Percentiles rank a stretch among this genome's conserved stretches.
These are phyloP conservation scores for Naganishia randhawae DNA, from an alignment of 768 basidiomycete genomes.

Conservation along the genomic window DNA sequence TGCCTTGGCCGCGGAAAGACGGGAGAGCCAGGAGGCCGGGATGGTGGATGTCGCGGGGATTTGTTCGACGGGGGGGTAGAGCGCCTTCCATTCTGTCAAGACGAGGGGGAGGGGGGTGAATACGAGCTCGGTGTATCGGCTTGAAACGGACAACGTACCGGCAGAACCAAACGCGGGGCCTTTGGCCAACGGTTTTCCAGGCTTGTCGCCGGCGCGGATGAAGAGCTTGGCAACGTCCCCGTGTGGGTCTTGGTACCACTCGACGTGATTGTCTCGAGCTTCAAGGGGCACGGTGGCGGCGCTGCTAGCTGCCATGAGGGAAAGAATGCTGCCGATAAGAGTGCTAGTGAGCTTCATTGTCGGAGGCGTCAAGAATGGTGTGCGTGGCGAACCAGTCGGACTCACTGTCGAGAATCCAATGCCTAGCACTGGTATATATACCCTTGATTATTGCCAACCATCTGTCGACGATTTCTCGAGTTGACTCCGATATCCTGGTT, in stretches of 20 bases:
- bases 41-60: background rate
- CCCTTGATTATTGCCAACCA: background rate
- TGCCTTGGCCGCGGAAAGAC: background rate
- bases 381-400: background rate
- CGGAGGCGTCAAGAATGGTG: background rate
- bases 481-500: no score
- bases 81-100: slow-evolving; percentile 10
- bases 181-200: background rate
- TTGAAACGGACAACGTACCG: background rate
- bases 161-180: background rate
- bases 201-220: background rate
- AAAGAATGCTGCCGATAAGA: background rate
- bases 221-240: slow-evolving; percentile 14
- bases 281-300: slow-evolving; percentile 4
- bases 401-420: background rate
- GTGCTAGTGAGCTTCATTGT: slow-evolving; percentile 13
- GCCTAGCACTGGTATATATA: background rate
- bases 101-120: background rate
- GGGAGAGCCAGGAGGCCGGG: background rate
- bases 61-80: slow-evolving; percentile 10
- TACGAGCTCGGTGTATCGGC: background rate
- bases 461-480: background rate
- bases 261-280: slow-evolving; percentile 7
- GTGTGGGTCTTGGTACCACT: slow-evolving; percentile 3
- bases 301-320: background rate